A percentile compares a stretch with the other conserved stretches of the same genome.
These are phyloP conservation scores for Thalassiosira sp. DNA, from an alignment of 352 stramenopile species.

Conservation along the genomic window DNA sequence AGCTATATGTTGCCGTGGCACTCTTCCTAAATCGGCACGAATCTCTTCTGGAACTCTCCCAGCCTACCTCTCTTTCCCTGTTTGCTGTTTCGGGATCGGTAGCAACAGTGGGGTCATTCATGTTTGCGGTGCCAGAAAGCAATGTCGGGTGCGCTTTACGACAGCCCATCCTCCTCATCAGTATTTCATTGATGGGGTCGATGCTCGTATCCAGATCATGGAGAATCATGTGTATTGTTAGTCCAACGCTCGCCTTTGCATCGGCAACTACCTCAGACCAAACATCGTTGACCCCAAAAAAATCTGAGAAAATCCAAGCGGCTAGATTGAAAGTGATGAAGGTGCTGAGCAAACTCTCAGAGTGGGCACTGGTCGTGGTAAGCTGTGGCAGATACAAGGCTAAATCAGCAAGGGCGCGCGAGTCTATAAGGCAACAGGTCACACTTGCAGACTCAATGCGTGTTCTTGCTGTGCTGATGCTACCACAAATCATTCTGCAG, in stretches of 20 bases:
- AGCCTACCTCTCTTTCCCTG: slow-evolving; percentile 3
- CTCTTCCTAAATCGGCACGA: slow-evolving; percentile 20
- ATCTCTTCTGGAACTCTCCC: slow-evolving; percentile 6
- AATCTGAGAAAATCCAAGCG: not conserved
- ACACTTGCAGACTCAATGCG: slow-evolving; percentile 7
- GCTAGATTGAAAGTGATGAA: slow-evolving; percentile 9
- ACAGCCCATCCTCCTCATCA: slow-evolving; percentile 17
- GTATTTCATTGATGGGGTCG: slow-evolving; percentile 8
- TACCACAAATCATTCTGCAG: slow-evolving; percentile 14
- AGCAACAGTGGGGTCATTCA: slow-evolving; percentile 12
- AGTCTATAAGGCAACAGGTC: not conserved
- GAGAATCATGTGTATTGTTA: slow-evolving; percentile 20
- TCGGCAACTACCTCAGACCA: not conserved
- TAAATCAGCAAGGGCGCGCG: not conserved
- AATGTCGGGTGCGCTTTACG: slow-evolving; percentile 6
- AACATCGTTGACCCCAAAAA: not conserved
- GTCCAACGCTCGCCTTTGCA: slow-evolving; percentile 7
- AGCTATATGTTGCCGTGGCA: not conserved
- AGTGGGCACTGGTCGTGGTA: not conserved
- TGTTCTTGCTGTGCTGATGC: not conserved
- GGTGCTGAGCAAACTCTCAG: slow-evolving; percentile 12
- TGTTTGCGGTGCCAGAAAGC: slow-evolving; percentile 13
- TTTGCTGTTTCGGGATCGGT: slow-evolving; percentile 5
- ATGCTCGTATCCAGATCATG: slow-evolving; percentile 12
- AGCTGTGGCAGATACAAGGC: slow-evolving; percentile 5